These are phyloP conservation scores for Capsicum pubescens DNA, from an alignment of 257 asterid species.

Conservation along the genomic window DNA sequence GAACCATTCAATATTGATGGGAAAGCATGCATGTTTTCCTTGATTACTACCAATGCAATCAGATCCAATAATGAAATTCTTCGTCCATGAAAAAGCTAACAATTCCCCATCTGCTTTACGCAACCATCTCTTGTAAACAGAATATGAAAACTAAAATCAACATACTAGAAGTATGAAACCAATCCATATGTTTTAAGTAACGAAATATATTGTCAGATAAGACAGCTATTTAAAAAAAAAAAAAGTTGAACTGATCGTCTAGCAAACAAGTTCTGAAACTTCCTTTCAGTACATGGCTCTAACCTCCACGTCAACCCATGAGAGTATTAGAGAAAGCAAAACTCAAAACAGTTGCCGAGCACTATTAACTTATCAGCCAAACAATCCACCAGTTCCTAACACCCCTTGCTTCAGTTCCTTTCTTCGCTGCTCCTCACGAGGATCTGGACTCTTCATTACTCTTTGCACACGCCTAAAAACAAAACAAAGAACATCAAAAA, in stretches of 20 bases:
- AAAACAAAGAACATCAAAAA: constrained; percentile 23
- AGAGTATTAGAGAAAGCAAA: too few species aligned
- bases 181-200: constrained; percentile 46
- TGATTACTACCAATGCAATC: constrained; percentile 40
- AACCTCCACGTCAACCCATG: constrained; percentile 47
- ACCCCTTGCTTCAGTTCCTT: constrained; percentile 33
- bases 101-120: constrained; percentile 62
- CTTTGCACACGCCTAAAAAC: constrained; percentile 64
- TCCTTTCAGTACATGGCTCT: constrained; percentile 55
- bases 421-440: constrained; percentile 67
- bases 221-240: constrained; percentile 79
- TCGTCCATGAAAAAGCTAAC: constrained; percentile 62
- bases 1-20: constrained; percentile 37
- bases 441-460: constrained; percentile 79
- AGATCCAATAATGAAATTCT: constrained; percentile 54
- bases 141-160: constrained; percentile 56
- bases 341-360: constrained; percentile 36
- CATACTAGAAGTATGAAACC: constrained; percentile 23
- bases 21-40: constrained; percentile 44
- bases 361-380: constrained; percentile 57
- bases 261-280: constrained; percentile 49
- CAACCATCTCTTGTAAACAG: constrained; percentile 84
- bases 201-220: constrained; percentile 48
- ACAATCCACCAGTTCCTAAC: constrained; percentile 72
- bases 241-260: constrained; percentile 53